phyloP scores from a whole-genome alignment of 257 asterid genomes.

The Gentiana dahurica region DNA sequence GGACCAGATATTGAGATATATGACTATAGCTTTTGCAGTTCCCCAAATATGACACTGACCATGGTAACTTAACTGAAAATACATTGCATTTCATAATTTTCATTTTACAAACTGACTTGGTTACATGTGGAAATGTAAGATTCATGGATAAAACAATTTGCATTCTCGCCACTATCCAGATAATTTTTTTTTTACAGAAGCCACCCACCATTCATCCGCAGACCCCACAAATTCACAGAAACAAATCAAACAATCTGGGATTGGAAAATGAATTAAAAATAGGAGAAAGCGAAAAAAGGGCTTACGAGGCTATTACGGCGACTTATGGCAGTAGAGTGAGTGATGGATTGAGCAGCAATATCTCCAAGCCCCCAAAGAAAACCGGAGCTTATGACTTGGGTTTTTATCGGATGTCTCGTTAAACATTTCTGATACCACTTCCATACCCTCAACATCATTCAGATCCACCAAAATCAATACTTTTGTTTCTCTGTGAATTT shows the following conservation, averaged over 20 bases:
- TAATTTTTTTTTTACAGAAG: neutral
- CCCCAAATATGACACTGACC: too few species aligned
- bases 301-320: constrained; percentile 26
- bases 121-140: neutral
- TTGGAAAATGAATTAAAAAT: neutral
- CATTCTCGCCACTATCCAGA: neutral
- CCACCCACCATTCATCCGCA: constrained; percentile 1
- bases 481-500: neutral
- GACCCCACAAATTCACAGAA: neutral
- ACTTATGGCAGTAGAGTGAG: constrained; percentile 46
- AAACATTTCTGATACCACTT: constrained; percentile 76
- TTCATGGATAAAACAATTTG: neutral
- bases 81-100: too few species aligned
- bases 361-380: constrained; percentile 82
- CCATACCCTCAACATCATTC: constrained; percentile 60
- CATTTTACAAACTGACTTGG: too few species aligned
- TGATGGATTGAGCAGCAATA: constrained; percentile 70
- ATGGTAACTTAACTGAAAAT: too few species aligned
- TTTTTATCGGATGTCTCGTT: constrained; percentile 63
- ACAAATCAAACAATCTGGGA: neutral
- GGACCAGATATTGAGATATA: too few species aligned
- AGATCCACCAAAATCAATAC: neutral
- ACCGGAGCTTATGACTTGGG: constrained; percentile 81
- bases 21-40: too few species aligned
- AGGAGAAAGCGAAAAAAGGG: neutral